Conservation (phyloP, 768 basidiomycete species). For the Tylopilus balloui region DNA sequence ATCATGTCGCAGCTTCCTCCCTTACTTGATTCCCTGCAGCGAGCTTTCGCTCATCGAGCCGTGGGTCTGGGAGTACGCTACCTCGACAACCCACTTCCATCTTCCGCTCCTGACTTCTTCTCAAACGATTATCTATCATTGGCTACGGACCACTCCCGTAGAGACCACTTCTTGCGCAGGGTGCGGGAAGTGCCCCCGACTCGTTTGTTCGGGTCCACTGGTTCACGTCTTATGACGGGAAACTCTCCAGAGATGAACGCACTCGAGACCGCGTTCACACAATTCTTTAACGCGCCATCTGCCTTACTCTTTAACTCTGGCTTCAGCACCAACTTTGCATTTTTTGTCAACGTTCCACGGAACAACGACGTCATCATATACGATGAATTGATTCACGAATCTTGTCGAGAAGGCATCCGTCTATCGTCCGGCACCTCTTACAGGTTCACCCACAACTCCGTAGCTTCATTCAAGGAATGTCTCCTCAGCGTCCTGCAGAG, state of each 20-base stretch:
- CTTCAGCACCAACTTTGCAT: conserved; percentile 49
- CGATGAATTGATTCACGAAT: conserved; percentile 52
- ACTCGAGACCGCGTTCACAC: conserved; percentile 11
- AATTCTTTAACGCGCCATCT: conserved; percentile 29
- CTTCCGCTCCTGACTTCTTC: conserved; percentile 34
- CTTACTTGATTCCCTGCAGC: conserved; percentile 14
- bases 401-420: conserved; percentile 49
- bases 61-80: conserved; percentile 8
- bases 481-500: conserved; percentile 26
- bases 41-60: conserved; percentile 6
- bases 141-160: conserved; percentile 30
- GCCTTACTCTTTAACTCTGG: conserved; percentile 52
- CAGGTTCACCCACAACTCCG: conserved; percentile 46
- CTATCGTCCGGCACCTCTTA: conserved; percentile 29
- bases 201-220: conserved; percentile 43
- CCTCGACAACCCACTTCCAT: conserved; percentile 17
- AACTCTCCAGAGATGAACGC: conserved; percentile 26
- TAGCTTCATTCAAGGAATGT: conserved; percentile 28
- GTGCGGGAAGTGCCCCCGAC: conserved; percentile 14
- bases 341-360: conserved; percentile 45
- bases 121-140: conserved; percentile 54
- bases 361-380: conserved; percentile 45
- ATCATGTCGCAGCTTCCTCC: conserved; percentile 9
- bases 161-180: conserved; percentile 32
- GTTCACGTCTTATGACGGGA: conserved; percentile 44